Percentiles rank a stretch among this genome's conserved stretches.
Evolutionary conservation across 2,329 filamentous ascomycete species (phyloP).

Genomic region (Ophiocordyceps robertsii): DNA sequence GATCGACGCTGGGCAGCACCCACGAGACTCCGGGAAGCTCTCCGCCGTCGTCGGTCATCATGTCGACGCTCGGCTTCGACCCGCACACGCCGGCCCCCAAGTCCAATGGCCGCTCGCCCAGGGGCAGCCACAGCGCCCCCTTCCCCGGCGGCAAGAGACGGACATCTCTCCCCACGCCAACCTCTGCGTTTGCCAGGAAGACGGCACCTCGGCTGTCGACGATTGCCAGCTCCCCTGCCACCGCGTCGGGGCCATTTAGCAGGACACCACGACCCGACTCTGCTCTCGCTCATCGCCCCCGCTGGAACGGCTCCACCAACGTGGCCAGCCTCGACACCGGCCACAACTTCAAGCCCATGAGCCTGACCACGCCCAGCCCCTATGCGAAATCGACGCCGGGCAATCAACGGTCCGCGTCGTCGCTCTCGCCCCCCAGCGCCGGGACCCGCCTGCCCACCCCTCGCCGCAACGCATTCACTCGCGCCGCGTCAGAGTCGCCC

Average conservation of each 20-base stretch:
- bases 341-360: slow-evolving; percentile 53
- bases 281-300: slow-evolving; percentile 43
- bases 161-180: slow-evolving; percentile 33
- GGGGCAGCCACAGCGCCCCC: slow-evolving; percentile 30
- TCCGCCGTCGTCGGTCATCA: slow-evolving; percentile 47
- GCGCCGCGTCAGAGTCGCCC: slow-evolving; percentile 34
- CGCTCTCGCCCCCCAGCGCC: slow-evolving; percentile 26
- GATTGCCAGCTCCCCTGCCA: slow-evolving; percentile 35
- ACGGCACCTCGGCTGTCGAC: slow-evolving; percentile 31
- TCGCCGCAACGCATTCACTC: slow-evolving; percentile 33
- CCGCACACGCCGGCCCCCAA: slow-evolving; percentile 29
- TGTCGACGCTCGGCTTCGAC: slow-evolving; percentile 40
- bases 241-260: slow-evolving; percentile 25
- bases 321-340: slow-evolving; percentile 42
- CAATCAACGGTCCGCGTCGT: slow-evolving; percentile 26
- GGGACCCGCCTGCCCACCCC: slow-evolving; percentile 34
- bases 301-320: slow-evolving; percentile 60
- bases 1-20: slow-evolving; percentile 55
- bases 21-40: slow-evolving; percentile 59
- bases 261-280: slow-evolving; percentile 29
- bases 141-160: slow-evolving; percentile 31
- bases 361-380: slow-evolving; percentile 44
- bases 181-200: slow-evolving; percentile 26
- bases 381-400: slow-evolving; percentile 32
- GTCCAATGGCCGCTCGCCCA: slow-evolving; percentile 33